phyloP scores from a whole-genome alignment of 2,329 filamentous ascomycete genomes.

The Aspergillus thermomutatus region DNA sequence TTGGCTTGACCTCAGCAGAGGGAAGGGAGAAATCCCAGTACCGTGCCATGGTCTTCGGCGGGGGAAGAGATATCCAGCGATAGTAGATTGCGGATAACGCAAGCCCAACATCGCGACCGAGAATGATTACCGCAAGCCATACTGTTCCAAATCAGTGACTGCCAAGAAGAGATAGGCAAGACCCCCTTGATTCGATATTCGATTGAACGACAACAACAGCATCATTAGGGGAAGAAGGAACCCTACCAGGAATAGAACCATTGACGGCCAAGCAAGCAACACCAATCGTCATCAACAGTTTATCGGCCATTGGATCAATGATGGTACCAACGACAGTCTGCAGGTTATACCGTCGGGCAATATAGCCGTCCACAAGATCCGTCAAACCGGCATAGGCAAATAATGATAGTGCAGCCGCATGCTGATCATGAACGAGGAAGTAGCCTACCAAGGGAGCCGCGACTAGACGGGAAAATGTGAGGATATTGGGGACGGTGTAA shows the following conservation, averaged over 20 bases:
- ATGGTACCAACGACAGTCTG: conserved; percentile 93
- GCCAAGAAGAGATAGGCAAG: neutral
- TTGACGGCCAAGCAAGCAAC: conserved; percentile 82
- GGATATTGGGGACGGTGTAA: conserved; percentile 90
- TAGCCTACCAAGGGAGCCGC: conserved; percentile 86
- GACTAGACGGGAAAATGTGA: conserved; percentile 81
- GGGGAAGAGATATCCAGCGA: conserved; percentile 88
- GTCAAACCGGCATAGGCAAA: conserved; percentile 91
- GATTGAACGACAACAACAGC: conserved; percentile 1
- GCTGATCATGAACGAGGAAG: conserved; percentile 77
- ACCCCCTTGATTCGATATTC: neutral
- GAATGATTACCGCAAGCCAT: conserved; percentile 84
- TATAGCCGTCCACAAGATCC: conserved; percentile 89
- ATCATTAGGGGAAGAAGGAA: neutral
- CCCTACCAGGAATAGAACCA: conserved; percentile 72
- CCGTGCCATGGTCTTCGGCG: conserved; percentile 83
- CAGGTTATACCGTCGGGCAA: conserved; percentile 80
- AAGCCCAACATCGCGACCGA: conserved; percentile 81
- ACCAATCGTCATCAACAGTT: conserved; percentile 88
- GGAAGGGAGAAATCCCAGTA: conserved; percentile 98
- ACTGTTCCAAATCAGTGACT: conserved; percentile 48
- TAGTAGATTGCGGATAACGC: conserved; percentile 89
- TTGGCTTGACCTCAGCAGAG: conserved; percentile 45
- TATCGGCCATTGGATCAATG: conserved; percentile 96
- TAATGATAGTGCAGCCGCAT: conserved; percentile 74